These are phyloP conservation scores for Albophoma yamanashiensis DNA, from an alignment of 2,329 filamentous ascomycete genomes.

Conservation along the genomic window DNA sequence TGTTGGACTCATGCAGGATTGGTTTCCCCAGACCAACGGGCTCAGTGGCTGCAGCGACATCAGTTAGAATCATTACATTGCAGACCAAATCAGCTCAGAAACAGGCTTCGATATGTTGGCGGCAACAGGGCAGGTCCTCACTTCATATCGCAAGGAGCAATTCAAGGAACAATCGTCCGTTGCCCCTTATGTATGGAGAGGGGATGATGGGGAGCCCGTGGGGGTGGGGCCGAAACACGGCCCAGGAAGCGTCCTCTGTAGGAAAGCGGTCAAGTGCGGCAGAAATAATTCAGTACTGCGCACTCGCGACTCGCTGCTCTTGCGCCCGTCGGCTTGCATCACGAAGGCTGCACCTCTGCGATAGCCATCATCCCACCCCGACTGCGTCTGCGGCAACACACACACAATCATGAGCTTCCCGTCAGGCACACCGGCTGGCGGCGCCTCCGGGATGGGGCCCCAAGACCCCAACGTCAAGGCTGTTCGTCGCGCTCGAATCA, in stretches of 20 bases:
- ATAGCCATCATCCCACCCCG: not conserved
- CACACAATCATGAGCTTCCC: conserved; percentile 27
- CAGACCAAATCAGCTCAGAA: not conserved
- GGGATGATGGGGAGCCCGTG: not conserved
- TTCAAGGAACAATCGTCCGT: too few relatives aligned
- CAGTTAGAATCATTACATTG: too few relatives aligned
- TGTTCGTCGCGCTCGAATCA: conserved; percentile 13
- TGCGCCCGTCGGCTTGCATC: not conserved
- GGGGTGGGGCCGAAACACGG: not conserved
- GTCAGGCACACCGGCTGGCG: conserved; percentile 15
- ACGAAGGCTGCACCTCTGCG: not conserved
- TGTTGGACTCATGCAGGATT: not conserved
- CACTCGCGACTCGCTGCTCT: conserved; percentile 4
- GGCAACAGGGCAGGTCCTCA: not conserved
- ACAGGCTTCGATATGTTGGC: not conserved
- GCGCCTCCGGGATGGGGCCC: conserved; percentile 13
- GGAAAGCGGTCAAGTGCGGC: conserved; percentile 25
- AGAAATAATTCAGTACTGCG: conserved; percentile 23
- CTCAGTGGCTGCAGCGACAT: not conserved
- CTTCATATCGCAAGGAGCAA: not conserved
- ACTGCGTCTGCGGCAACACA: not conserved
- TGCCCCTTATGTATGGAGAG: not conserved
- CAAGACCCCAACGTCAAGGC: conserved; percentile 43
- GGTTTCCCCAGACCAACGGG: not conserved
- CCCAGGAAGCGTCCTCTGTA: not conserved